phyloP scores from a whole-genome alignment of 805 yeast species.

The Wickerhamiella brachini region DNA sequence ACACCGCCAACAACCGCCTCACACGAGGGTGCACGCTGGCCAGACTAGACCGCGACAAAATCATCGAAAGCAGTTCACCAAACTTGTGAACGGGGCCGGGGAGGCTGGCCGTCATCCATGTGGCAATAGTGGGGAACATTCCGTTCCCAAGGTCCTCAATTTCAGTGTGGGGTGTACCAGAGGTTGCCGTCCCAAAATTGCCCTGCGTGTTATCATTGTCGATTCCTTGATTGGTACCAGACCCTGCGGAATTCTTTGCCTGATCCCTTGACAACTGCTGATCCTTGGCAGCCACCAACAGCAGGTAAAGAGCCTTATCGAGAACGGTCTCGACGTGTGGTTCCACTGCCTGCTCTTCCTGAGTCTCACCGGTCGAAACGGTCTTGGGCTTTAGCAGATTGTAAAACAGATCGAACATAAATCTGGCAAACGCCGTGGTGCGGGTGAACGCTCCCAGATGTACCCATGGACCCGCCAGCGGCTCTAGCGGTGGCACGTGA shows the following conservation, averaged over 20 bases:
- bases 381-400: not conserved
- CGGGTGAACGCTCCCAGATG: conserved; percentile 20
- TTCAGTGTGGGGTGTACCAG: too few species aligned
- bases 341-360: conserved; percentile 9
- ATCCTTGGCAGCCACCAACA: conserved; percentile 45
- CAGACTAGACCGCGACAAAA: conserved; percentile 1
- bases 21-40: conserved; percentile 6
- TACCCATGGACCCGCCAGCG: conserved; percentile 22
- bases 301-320: conserved; percentile 47
- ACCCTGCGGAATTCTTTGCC: too few species aligned
- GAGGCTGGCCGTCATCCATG: conserved; percentile 11
- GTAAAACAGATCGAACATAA: conserved; percentile 11
- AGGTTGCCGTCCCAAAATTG: too few species aligned
- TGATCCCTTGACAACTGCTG: too few species aligned
- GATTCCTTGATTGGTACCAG: too few species aligned
- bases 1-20: conserved; percentile 5
- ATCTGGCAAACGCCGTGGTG: conserved; percentile 17
- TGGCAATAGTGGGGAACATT: conserved; percentile 5
- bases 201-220: too few species aligned
- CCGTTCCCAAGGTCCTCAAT: not conserved
- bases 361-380: not conserved
- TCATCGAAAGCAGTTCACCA: conserved; percentile 8
- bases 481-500: conserved; percentile 38
- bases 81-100: conserved; percentile 8
- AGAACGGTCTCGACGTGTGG: conserved; percentile 42